Evolutionary conservation across 768 basidiomycete species (phyloP), one percentile per base, ranked within the genome.

Genomic region (Thelephora aurantiotincta): DNA sequence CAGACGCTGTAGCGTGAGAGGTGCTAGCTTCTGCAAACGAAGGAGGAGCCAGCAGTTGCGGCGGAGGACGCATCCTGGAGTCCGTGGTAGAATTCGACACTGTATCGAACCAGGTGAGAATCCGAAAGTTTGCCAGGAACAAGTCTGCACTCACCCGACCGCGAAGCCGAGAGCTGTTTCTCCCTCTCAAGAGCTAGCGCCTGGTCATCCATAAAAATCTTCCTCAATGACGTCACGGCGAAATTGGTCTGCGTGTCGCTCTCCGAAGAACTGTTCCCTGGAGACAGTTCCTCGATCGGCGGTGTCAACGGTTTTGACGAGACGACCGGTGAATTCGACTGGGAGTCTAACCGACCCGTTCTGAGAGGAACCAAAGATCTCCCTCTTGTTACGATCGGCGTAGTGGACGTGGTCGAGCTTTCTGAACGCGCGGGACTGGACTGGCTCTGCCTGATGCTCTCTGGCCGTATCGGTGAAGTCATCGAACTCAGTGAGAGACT

Each of bases 1-100:
- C 70, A 23, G 79, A 82, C 1, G 85, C 86, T 1, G 86, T 89
- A 1, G 86, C 80, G 4, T 68, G 82, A 3, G 81, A 83, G 3
- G 81, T 80, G n/a, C 74, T 70, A 4, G 73, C 68, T 19, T 69
- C 63, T 5, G 80, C 66, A 1, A 61, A 57, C 9, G 76, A 74
- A 9, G 69, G 67, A 1, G 82, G 78, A 2, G 74, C 71, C 3
- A 63, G 63, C 58, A 71, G 49, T 60, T 56, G 52, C n/a, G 60
- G 23, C 47, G 75, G 65, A 33, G 69, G 48, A 13, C 60, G 58
- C 9, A 50, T 67, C 57, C 70, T 54, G 48, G 70, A 66, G n/a
- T 62, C 60, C 1, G 67, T 67, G 12, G 53, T 22, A 22, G 49
- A 55, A 7, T 58, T 57, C 35, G 50, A 41, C 33, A 55, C 58